A percentile compares a stretch with the other conserved stretches of the same genome.
Evolutionary conservation across 441 rosid genomes (phyloP).

Genomic region (Capsella rubella): DNA sequence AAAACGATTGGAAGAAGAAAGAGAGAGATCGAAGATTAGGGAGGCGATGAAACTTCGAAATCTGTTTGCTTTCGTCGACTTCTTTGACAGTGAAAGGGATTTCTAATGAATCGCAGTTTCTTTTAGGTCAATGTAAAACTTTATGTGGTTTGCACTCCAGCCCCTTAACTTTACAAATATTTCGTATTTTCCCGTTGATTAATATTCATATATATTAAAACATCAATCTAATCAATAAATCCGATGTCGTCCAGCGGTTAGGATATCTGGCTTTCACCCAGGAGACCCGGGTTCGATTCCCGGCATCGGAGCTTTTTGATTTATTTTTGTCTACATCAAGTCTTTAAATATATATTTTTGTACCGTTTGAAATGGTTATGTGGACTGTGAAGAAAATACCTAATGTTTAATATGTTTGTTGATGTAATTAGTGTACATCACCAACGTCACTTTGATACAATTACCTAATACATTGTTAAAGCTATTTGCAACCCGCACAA

Average conservation of each 20-base stretch:
- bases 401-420: too few species aligned
- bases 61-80: slow-evolving; percentile 3
- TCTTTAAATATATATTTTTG: too few species aligned
- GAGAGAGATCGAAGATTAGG: slow-evolving; percentile 15
- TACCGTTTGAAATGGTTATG: too few species aligned
- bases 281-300: slow-evolving; percentile 89
- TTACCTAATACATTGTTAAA: not conserved
- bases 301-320: slow-evolving; percentile 57
- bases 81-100: slow-evolving; percentile 6
- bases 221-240: not conserved
- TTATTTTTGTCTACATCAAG: too few species aligned
- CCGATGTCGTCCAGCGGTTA: slow-evolving; percentile 87
- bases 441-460: not conserved
- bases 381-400: too few species aligned
- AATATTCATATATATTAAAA: fast-evolving
- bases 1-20: not conserved
- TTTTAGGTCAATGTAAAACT: slow-evolving; percentile 29
- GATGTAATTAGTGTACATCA: too few species aligned
- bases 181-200: fast-evolving
- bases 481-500: not conserved
- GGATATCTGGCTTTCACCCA: slow-evolving; percentile 88
- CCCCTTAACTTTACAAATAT: not conserved
- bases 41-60: slow-evolving; percentile 22
- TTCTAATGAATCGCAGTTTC: not conserved
- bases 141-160: not conserved